Evolutionary conservation across 371 early-diverging fungal genomes (phyloP), one percentile per base, ranked within the genome.

Genomic region (Mucor circinelloides): DNA sequence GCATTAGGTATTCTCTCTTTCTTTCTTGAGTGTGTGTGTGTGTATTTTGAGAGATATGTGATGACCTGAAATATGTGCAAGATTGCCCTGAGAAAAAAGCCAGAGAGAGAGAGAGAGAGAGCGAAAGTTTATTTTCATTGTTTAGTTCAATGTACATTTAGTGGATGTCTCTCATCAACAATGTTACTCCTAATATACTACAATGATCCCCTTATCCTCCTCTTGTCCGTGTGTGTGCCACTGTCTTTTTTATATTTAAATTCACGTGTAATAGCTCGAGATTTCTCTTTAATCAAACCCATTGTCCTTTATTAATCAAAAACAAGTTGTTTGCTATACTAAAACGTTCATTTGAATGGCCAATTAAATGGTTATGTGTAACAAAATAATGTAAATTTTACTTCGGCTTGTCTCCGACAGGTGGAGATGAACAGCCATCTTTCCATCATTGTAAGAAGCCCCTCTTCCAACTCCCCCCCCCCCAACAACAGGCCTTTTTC

Each of bases 371-470:
- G 10, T 31, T 36, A 28, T 44, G 46, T 61, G 61, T 62, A 62
- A 50, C 50, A 25, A 17, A 50, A 48, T 28, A 59, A 46, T 28
- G 60, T 46, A 40, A 40, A 31, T 46, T 42, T 30, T 31, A 34
- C 60, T 59, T 69, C 69, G 69, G 69, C 50, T 58, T 64, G 59
- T 58, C 64, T 69, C 69, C 69, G 69, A 68, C 62, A 52, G 52
- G 52, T 52, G 52, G 52, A 40, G 40, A 52, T 52, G 8, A 13
- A 9, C 46, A 7, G 9, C 19, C 19, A 21, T 17, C 21, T 46
- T 46, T 46, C n/a, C 21, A 21, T 46, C n/a, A 46, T 21, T 46
- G 46, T 19, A 21, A 46, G 19, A 46, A 19, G 21, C 27, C 27
- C 15, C 52, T 21, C 52, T 23, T 25, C 27, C 52, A 25, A 23